Base-by-base conservation (phyloP, 2,329 filamentous ascomycete species). In the Magnaporthiopsis rhizophila region DNA sequence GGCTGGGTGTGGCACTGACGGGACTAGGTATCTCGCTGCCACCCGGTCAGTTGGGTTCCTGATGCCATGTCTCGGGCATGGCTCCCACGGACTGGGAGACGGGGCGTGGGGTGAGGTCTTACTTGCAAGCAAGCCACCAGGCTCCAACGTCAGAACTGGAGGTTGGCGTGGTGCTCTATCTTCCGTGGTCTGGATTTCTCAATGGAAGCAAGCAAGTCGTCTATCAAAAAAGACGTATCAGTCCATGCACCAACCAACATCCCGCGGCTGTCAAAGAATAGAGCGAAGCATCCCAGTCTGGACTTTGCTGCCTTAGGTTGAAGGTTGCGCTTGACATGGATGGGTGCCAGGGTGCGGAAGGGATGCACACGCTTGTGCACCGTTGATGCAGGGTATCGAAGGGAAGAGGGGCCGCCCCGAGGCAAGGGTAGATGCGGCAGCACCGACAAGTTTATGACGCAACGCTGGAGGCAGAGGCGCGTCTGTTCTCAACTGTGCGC, bases 371-470 rank as follows among this genome's bases (percentile, higher is more conserved):
- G 61, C 61, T 62, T 62, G 56, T 63, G 56, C 57, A 63, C 45
- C 62, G 24, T 34, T 36, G 62, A 56, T 63, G 62, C 62, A 63
- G 50, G 53, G 21, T 50, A 56, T 36, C 21, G 15, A 26, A 58
- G 62, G 56, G 53, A 50, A 32, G 58, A 30, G 30, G 21, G 26
- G 45, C 18, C 45, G 9, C 45, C 21, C 45, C 21, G 18, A 60
- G 30, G 58, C 58, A 60, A 60, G 58, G 58, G 30, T 60, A 36
- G 32, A 32, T 63, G 62, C 30, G 50, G 61, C 45, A 8, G 45
- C 30, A 62, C 61, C 61, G 32, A 57, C 61, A 57, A 24, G 34
- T 26, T 63, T 58, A 63, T 63, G 62, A 63, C 62, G 62, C 62
- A 63, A 63, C 28, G 34, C 32, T 38, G 45, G 21, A n/a, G 45